These are phyloP conservation scores for Viola pubescens DNA, from an alignment of 441 rosid species.

Conservation along the genomic window DNA sequence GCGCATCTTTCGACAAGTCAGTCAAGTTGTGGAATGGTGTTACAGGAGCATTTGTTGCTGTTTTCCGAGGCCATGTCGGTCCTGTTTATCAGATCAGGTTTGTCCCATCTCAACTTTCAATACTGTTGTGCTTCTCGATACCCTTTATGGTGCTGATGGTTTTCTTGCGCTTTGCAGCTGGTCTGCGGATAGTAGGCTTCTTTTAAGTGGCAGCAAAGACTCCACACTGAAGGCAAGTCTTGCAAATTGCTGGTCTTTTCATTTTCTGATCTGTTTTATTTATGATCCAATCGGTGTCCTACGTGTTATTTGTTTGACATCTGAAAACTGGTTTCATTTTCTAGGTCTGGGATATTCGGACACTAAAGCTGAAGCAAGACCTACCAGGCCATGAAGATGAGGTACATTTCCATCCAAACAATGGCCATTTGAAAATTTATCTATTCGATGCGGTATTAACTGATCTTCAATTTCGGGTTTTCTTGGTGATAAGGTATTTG, in stretches of 20 bases:
- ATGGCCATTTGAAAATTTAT: background rate
- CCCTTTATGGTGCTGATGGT: constrained; percentile 6
- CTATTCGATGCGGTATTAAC: background rate
- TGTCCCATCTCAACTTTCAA: constrained; percentile 12
- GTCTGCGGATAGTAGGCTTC: constrained; percentile 98
- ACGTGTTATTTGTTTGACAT: background rate
- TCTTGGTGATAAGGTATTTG: constrained; percentile 44
- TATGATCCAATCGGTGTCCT: background rate
- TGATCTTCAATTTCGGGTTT: constrained; percentile 8
- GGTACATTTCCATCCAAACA: constrained; percentile 30
- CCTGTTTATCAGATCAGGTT: constrained; percentile 95
- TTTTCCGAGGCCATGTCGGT: constrained; percentile 91
- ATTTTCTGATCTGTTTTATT: background rate
- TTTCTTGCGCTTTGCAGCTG: constrained; percentile 44
- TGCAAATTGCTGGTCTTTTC: background rate
- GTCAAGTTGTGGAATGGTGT: constrained; percentile 93
- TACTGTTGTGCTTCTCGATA: background rate
- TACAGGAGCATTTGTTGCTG: constrained; percentile 82
- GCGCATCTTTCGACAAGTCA: constrained; percentile 95
- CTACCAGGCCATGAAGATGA: constrained; percentile 97
- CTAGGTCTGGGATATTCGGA: constrained; percentile 83
- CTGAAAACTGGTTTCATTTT: background rate
- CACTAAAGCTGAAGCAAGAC: constrained; percentile 78
- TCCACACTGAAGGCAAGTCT: constrained; percentile 77
- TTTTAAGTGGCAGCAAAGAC: constrained; percentile 96